A percentile compares a stretch with the other conserved stretches of the same genome.
These are phyloP conservation scores for Fraxinus quadrangulata DNA, from an alignment of 257 asterid genomes.

Conservation along the genomic window DNA sequence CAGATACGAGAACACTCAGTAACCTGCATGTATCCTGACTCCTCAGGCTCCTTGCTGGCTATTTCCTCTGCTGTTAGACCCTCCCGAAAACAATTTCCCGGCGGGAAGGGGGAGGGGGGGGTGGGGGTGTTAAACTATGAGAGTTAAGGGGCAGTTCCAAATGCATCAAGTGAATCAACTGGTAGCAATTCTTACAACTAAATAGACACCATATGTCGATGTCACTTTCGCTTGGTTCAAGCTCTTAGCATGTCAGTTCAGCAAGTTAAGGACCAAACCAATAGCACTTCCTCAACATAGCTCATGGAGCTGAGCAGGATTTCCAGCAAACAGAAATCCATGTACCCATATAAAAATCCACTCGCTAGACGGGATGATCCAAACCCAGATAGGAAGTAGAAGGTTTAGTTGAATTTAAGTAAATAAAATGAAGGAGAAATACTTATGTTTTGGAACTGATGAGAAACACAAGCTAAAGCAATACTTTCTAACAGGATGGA, in stretches of 20 bases:
- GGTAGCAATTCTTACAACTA: not conserved
- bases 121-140: not conserved
- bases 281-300: not conserved
- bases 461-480: not conserved
- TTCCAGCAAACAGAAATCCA: not conserved
- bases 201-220: not conserved
- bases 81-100: slow-evolving; percentile 35
- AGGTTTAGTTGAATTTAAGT: no score
- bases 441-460: not conserved
- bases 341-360: not conserved
- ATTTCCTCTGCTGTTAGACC: slow-evolving; percentile 62
- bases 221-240: not conserved
- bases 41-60: slow-evolving; percentile 24
- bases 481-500: not conserved
- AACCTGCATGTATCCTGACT: slow-evolving; percentile 22
- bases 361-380: not conserved
- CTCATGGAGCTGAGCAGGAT: not conserved
- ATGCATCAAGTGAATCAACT: not conserved
- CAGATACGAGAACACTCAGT: not conserved
- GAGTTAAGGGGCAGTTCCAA: not conserved
- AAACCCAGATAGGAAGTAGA: not conserved
- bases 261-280: not conserved
- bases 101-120: slow-evolving; percentile 14
- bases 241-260: not conserved
- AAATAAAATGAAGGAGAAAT: not conserved